Evolutionary conservation across 202 grass and related monocot species (phyloP), one percentile per base, ranked within the genome.

Genomic region (Musa balbisiana): DNA sequence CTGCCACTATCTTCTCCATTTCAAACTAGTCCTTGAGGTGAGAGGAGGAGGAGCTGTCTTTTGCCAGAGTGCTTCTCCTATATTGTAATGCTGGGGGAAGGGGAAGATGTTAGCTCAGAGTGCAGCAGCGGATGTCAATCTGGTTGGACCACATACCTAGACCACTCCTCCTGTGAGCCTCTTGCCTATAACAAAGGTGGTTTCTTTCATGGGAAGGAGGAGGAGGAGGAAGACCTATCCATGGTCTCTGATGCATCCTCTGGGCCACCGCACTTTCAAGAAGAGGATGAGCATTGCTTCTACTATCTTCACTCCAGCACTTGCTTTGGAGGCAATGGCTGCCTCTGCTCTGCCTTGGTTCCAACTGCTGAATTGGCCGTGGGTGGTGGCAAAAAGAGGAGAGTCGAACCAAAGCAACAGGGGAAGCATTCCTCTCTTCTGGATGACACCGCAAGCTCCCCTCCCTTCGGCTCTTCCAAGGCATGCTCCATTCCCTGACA

Each of bases 61-160:
- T 15, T 59, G 12, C 15, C 12, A 19, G 15, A 19, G 12, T 59
- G 12, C 17, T 58, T 11, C 16, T 58, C 14, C 14, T 11, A 22
- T 59, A 26, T 22, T 63, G 75, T 83, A 78, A 55, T 74, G 67
- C 67, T 53, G 58, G 77, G 76, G 83, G 78, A 75, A 75, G 82
- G 85, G 78, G 70, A 49, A 70, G 79, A 81, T 52, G 73, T 69
- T 59, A 80, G 87, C 73, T 93, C 86, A 25, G 95, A 86, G 78
- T 94, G 89, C 83, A 99, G 85, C 91, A 94, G 95, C 79, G 95
- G 95, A n/a, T 92, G 95, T 78, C 95, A 88, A 85, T 99, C 95
- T 51, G 95, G 95, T 54, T 99, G 95, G 95, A 99, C 95, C 6
- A 78, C 88, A 67, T 99, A 99, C 87, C 88, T 99, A 19, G 87